phyloP scores from a whole-genome alignment of 306 rosid genomes.

The Alnus glutinosa region DNA sequence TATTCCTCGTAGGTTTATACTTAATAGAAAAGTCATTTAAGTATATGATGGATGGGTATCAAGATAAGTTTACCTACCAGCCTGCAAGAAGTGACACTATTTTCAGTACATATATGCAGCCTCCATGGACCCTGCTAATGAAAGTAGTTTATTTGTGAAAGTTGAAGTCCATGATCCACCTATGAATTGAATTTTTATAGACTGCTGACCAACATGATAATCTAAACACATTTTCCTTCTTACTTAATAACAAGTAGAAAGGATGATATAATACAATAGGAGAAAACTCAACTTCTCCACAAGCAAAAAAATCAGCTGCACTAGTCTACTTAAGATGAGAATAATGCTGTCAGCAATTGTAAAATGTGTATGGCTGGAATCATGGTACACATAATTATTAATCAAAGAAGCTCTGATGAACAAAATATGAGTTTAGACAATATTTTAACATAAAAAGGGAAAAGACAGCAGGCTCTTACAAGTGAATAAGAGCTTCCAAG shows the following conservation, averaged over 20 bases:
- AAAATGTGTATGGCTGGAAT: not conserved
- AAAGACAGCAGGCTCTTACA: constrained; percentile 48
- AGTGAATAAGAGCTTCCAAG: constrained; percentile 54
- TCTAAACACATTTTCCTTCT: constrained; percentile 2
- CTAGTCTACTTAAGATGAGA: constrained; percentile 15
- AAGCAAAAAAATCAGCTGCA: not conserved
- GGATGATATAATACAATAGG: not conserved
- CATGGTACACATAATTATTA: not conserved
- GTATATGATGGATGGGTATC: not conserved
- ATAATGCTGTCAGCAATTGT: not conserved
- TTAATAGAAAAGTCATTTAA: not conserved
- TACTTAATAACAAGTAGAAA: not conserved
- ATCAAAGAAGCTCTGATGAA: not conserved
- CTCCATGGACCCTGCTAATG: not conserved
- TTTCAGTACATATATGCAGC: not conserved
- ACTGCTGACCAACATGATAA: not conserved
- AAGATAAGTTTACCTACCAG: not conserved
- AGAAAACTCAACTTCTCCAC: not conserved
- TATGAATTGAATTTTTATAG: not conserved
- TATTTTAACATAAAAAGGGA: not conserved
- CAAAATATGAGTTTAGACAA: not conserved
- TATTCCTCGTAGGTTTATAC: not conserved
- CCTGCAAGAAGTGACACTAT: too few species aligned
- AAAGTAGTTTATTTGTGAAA: not conserved
- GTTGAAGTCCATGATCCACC: constrained; percentile 1